A percentile compares a stretch with the other conserved stretches of the same genome.
Conservation (phyloP, 306 rosid species). For the Morella rubra region DNA sequence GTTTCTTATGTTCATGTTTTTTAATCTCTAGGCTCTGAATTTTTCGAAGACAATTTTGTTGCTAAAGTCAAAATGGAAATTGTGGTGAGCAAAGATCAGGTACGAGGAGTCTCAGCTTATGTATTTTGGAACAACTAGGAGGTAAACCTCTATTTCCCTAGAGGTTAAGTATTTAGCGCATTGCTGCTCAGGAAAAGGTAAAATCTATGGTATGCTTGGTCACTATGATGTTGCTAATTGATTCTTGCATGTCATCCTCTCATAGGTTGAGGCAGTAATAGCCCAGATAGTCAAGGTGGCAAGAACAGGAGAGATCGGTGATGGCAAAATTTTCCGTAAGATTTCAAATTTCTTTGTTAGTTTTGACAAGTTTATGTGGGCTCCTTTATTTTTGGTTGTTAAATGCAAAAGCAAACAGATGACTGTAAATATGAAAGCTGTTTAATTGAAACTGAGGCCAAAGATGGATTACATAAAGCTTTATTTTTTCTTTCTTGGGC, state of each 20-base stretch:
- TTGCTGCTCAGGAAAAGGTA: slow-evolving; percentile 10
- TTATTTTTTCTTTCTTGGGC: not conserved
- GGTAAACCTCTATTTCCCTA: not conserved
- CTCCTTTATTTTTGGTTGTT: not conserved
- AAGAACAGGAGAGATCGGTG: slow-evolving; percentile 93
- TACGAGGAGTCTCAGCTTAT: slow-evolving; percentile 28
- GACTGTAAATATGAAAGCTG: not conserved
- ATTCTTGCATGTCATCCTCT: not conserved
- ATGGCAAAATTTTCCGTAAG: slow-evolving; percentile 91
- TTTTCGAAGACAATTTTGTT: slow-evolving; percentile 77
- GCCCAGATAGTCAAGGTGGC: slow-evolving; percentile 71
- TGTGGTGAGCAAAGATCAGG: slow-evolving; percentile 83
- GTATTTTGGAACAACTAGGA: slow-evolving; percentile 6
- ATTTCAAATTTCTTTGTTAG: slow-evolving; percentile 21
- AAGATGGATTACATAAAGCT: slow-evolving; percentile 1
- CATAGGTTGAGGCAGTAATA: slow-evolving; percentile 76
- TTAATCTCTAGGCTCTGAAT: slow-evolving; percentile 66
- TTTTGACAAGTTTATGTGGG: not conserved
- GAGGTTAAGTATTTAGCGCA: slow-evolving; percentile 1
- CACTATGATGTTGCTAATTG: not conserved
- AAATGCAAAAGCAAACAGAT: too few relatives aligned
- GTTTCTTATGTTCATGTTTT: not conserved
- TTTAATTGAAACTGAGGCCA: not conserved
- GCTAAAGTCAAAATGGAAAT: slow-evolving; percentile 96
- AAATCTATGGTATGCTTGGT: slow-evolving; percentile 1